Conservation (phyloP, 768 basidiomycete species). For the Suillus brevipes region DNA sequence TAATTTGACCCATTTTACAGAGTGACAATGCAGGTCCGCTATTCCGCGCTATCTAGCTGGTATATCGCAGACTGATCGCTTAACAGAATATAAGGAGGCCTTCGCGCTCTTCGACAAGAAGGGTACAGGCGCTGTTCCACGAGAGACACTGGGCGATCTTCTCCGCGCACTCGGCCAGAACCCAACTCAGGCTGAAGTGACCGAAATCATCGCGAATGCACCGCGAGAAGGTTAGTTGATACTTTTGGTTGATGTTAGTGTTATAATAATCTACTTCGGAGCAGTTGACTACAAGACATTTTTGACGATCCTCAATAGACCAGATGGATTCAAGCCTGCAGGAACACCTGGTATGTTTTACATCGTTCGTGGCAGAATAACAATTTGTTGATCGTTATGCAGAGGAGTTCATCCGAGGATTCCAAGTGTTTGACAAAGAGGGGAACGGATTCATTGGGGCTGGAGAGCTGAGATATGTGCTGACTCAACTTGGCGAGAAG, state of each 20-base stretch:
- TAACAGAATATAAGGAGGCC: constrained; percentile 92
- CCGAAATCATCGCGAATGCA: constrained; percentile 69
- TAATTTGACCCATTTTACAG: constrained; percentile 22
- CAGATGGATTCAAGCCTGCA: constrained; percentile 96
- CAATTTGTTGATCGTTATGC: constrained; percentile 3
- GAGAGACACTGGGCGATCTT: constrained; percentile 88
- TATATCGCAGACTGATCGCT: constrained; percentile 4
- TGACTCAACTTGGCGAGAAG: constrained; percentile 97
- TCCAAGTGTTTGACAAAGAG: constrained; percentile 95
- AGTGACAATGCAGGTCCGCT: constrained; percentile 53
- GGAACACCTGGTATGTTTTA: constrained; percentile 78
- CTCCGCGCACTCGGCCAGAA: constrained; percentile 95
- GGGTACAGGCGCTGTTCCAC: constrained; percentile 86
- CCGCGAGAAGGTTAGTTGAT: constrained; percentile 68
- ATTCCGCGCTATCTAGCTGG: neutral
- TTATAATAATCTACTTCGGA: neutral
- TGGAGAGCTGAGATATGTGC: constrained; percentile 72
- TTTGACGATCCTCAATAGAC: constrained; percentile 86
- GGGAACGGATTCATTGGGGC: constrained; percentile 72
- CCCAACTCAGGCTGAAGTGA: constrained; percentile 98
- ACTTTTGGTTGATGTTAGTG: neutral
- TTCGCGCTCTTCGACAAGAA: constrained; percentile 98
- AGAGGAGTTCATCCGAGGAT: constrained; percentile 99
- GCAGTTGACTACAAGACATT: constrained; percentile 93
- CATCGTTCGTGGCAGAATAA: neutral